A percentile compares a stretch with the other conserved stretches of the same genome.
Conservation (phyloP, 352 stramenopile species). For the Blastocystis sp. region DNA sequence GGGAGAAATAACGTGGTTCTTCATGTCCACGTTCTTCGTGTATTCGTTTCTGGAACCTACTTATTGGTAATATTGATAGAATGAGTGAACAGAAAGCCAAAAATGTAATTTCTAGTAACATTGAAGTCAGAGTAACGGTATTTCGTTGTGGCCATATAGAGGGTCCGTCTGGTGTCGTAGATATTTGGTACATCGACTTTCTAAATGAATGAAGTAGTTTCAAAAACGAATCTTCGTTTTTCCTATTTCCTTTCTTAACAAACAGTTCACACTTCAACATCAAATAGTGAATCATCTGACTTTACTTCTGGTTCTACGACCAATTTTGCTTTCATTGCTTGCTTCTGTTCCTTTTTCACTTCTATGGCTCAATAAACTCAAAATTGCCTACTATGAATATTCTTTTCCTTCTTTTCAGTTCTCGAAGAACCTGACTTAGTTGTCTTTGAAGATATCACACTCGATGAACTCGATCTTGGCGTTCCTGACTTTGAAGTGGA, state of each 20-base stretch:
- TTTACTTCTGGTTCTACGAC: too few species aligned
- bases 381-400: not conserved
- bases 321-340: not conserved
- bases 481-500: too few species aligned
- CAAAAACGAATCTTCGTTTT: too few species aligned
- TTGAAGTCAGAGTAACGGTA: too few species aligned
- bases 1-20: not conserved
- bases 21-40: not conserved
- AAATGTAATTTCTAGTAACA: not conserved
- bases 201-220: too few species aligned
- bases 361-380: not conserved
- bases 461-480: too few species aligned
- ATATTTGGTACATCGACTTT: too few species aligned
- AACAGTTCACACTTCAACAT: not conserved
- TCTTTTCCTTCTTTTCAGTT: slow-evolving; percentile 4
- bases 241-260: not conserved
- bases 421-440: too few species aligned
- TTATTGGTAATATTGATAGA: not conserved
- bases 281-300: not conserved
- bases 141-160: too few species aligned
- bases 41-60: not conserved
- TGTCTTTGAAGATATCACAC: too few species aligned
- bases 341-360: not conserved
- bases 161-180: too few species aligned
- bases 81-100: not conserved